Conservation (phyloP, 2,329 filamentous ascomycete genomes). For the Hortaea werneckii region DNA sequence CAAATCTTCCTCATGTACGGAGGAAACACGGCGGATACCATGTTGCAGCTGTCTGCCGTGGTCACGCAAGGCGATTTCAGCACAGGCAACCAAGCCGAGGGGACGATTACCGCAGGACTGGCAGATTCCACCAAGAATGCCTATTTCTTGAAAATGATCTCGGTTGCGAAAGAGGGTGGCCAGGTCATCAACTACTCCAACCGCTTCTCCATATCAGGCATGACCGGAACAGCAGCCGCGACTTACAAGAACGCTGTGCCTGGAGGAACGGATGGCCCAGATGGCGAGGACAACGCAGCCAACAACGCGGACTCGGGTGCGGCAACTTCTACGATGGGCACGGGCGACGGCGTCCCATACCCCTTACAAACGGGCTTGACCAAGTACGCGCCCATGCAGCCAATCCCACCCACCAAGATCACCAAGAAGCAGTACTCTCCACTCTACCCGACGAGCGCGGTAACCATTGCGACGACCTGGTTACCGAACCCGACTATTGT, state of each 20-base stretch:
- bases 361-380: conserved; percentile 47
- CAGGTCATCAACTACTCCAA: conserved; percentile 49
- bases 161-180: conserved; percentile 44
- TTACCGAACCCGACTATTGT: conserved; percentile 35
- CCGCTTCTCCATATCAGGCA: conserved; percentile 54
- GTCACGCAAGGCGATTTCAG: conserved; percentile 6
- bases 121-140: conserved; percentile 37
- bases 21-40: conserved; percentile 40
- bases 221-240: conserved; percentile 50
- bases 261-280: conserved; percentile 29
- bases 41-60: conserved; percentile 10
- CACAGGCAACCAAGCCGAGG: conserved; percentile 5
- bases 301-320: conserved; percentile 6
- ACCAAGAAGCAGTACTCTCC: conserved; percentile 41
- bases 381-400: conserved; percentile 53
- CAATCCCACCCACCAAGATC: conserved; percentile 49
- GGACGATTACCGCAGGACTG: conserved; percentile 9
- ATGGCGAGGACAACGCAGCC: conserved; percentile 24
- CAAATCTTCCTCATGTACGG: conserved; percentile 52
- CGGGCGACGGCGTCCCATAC: conserved; percentile 36
- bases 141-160: conserved; percentile 52
- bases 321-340: conserved; percentile 9
- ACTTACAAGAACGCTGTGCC: conserved; percentile 27
- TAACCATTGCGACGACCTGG: conserved; percentile 41
- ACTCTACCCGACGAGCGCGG: conserved; percentile 46